Percentiles rank a stretch among this genome's conserved stretches.
Evolutionary conservation across 768 basidiomycete genomes (phyloP).

Genomic region (Kwoniella pini): DNA sequence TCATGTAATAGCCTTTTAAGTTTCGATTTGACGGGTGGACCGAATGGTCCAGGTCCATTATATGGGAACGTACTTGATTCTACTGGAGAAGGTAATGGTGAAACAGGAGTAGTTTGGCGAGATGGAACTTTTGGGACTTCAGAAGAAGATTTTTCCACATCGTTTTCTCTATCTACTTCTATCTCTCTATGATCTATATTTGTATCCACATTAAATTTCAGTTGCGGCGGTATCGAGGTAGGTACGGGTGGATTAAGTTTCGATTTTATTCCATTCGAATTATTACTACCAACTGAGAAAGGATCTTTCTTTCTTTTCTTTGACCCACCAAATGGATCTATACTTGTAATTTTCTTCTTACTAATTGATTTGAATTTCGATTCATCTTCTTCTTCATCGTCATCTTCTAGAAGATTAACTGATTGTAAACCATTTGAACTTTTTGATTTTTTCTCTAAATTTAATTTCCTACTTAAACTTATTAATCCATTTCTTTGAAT

Average conservation of each 20-base stretch:
- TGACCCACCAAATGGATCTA: constrained; percentile 10
- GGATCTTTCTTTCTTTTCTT: constrained; percentile 31
- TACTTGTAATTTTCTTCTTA: constrained; percentile 20
- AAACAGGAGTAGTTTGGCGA: not conserved
- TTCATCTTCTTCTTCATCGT: constrained; percentile 34
- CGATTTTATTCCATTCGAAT: too few species aligned
- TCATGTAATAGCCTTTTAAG: not conserved
- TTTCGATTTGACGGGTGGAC: constrained; percentile 2
- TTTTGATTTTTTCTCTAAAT: constrained; percentile 5
- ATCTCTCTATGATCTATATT: not conserved
- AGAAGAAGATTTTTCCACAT: not conserved
- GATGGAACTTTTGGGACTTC: not conserved
- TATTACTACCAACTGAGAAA: not conserved
- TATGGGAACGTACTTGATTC: constrained; percentile 28
- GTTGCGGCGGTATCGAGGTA: too few species aligned
- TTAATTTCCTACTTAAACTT: constrained; percentile 11
- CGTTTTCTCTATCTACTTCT: not conserved
- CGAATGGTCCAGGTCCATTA: constrained; percentile 20
- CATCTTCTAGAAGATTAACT: too few species aligned
- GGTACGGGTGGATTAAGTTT: not conserved
- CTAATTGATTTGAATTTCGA: constrained; percentile 22
- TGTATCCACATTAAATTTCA: too few species aligned
- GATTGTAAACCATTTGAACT: too few species aligned
- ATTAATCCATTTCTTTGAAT: constrained; percentile 5
- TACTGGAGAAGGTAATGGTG: constrained; percentile 12